phyloP scores from a whole-genome alignment of 2,329 filamentous ascomycete species.

The Coniochaeta prunicola region DNA sequence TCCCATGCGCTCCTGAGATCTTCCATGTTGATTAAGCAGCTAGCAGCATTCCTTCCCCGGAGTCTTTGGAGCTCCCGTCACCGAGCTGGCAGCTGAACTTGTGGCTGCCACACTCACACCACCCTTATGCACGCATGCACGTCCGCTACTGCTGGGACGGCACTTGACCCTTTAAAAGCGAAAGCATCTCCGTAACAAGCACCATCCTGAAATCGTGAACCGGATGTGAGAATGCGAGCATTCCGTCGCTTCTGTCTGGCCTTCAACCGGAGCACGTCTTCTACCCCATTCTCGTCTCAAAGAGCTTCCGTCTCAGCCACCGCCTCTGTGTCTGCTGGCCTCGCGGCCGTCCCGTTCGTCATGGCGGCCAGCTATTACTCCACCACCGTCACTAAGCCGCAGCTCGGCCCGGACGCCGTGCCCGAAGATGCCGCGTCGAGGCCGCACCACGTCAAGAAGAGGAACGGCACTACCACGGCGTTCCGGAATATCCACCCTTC shows the following conservation, averaged over 20 bases:
- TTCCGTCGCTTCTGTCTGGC: background rate
- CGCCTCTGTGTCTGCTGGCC: background rate
- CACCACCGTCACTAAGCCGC: constrained; percentile 24
- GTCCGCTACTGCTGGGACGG: too few relatives aligned
- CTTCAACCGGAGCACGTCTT: background rate
- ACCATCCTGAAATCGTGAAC: background rate
- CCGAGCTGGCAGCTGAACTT: background rate
- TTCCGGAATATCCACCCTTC: constrained; percentile 49
- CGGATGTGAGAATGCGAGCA: background rate
- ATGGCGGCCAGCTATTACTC: constrained; percentile 20
- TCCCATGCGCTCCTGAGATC: background rate
- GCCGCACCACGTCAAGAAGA: constrained; percentile 39
- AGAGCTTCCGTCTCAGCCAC: background rate
- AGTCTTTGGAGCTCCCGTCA: background rate
- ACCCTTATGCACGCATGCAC: too few relatives aligned
- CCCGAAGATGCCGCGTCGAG: constrained; percentile 36
- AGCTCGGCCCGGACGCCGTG: constrained; percentile 21
- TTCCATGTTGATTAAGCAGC: background rate
- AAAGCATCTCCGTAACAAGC: background rate
- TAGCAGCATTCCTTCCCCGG: background rate
- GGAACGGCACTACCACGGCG: constrained; percentile 28
- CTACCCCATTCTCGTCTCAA: background rate
- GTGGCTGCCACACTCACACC: too few relatives aligned
- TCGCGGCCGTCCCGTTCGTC: background rate
- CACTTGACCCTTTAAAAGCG: background rate